Evolutionary conservation across 2,329 filamentous ascomycete genomes (phyloP), one percentile per base, ranked within the genome.

Genomic region (Tolypocladium ophioglossoides): DNA sequence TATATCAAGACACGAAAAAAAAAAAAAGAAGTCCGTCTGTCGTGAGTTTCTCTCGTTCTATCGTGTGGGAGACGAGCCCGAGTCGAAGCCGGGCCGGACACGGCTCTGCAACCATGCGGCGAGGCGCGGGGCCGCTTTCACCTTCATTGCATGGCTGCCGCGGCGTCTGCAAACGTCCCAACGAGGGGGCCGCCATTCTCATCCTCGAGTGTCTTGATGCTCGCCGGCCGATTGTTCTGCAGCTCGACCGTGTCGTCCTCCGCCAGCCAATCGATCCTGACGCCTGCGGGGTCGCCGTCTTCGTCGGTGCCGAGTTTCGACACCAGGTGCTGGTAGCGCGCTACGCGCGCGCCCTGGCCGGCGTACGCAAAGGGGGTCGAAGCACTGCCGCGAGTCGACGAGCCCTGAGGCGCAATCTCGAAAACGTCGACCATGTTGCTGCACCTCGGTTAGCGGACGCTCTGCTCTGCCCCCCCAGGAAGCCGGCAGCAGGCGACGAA

Each of bases 371-470:
- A 79, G 1, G 70, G 70, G 18, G 70, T 60, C 61, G 66, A 56
- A 56, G 65, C 56, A 58, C 69, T 62, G 60, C 69, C 62, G 59
- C 72, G 62, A 57, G 65, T 61, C 51, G 64, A 62, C 37, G 70
- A 67, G 55, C 76, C 75, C 55, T 78, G 76, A 24, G 80, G 79
- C 38, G 78, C 76, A 63, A 84, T 83, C 58, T 85, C 82, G 68
- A 85, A 85, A 49, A 86, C 80, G 64, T 86, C 83, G 56, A 86
- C 82, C 70, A 86, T 80, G 62, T 85, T 84, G 62, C 83, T 86
- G 63, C 41, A 14, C 22, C 8, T n/a, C 24, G 24, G 16, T 46
- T 30, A 46, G 41, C 24, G 24, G 24, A 24, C 8, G 22, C n/a
- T n/a, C n/a, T n/a, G n/a, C n/a, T n/a, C n/a, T n/a, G n/a, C 24